phyloP scores from a whole-genome alignment of 1,284 basidiomycete genomes.

The Cerrena zonata region DNA sequence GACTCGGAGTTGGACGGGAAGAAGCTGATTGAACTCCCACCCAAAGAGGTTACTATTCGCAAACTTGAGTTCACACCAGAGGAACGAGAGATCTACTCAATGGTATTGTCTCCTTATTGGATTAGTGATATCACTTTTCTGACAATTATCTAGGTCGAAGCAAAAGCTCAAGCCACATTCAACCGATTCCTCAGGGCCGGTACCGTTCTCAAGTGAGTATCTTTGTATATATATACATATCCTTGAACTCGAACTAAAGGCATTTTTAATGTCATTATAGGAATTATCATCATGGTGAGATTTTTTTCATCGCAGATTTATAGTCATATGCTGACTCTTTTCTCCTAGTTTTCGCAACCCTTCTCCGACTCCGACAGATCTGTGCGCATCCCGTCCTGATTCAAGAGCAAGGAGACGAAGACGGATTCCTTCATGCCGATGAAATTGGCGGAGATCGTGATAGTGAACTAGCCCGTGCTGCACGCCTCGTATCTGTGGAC shows the following conservation, averaged over 20 bases:
- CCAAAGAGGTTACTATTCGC: slow-evolving; percentile 44
- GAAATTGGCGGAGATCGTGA: slow-evolving; percentile 23
- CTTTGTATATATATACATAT: not conserved
- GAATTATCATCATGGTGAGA: slow-evolving; percentile 43
- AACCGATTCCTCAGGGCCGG: slow-evolving; percentile 52
- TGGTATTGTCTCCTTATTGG: slow-evolving; percentile 26
- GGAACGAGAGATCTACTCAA: slow-evolving; percentile 52
- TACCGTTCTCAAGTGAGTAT: slow-evolving; percentile 47
- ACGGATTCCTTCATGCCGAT: slow-evolving; percentile 35
- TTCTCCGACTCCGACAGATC: slow-evolving; percentile 52
- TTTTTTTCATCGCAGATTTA: slow-evolving; percentile 1
- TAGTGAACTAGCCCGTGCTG: slow-evolving; percentile 30
- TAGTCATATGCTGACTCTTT: slow-evolving; percentile 1
- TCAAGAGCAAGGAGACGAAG: slow-evolving; percentile 39
- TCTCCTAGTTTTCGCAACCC: slow-evolving; percentile 41
- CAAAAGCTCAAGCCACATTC: slow-evolving; percentile 49
- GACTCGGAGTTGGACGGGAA: slow-evolving; percentile 51
- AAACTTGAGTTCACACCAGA: slow-evolving; percentile 47
- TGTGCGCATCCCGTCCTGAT: slow-evolving; percentile 52
- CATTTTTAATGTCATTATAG: slow-evolving; percentile 27
- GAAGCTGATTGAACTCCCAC: slow-evolving; percentile 52
- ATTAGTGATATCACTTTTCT: not conserved
- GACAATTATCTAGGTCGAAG: slow-evolving; percentile 39
- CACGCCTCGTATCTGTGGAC: slow-evolving; percentile 35
- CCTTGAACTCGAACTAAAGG: not conserved